A percentile compares a stretch with the other conserved stretches of the same genome.
phyloP scores from a whole-genome alignment of 2,329 filamentous ascomycete genomes.

The Zalaria obscura region DNA sequence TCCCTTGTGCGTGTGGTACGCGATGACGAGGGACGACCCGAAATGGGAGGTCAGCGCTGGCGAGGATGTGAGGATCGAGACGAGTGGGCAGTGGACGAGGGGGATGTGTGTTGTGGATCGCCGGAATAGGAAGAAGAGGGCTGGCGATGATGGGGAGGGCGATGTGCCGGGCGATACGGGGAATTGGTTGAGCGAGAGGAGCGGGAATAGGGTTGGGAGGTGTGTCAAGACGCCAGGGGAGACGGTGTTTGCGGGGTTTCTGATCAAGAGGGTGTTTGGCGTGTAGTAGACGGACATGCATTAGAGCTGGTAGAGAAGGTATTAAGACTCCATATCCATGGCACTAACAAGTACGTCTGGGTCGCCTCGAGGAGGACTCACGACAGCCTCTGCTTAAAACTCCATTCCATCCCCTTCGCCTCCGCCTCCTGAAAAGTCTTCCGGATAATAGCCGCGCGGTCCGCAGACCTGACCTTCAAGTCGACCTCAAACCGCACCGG shows the following conservation, averaged over 20 bases:
- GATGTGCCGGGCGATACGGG: constrained; percentile 54
- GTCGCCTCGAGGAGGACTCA: no score
- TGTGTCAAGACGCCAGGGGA: constrained; percentile 57
- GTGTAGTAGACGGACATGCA: background rate
- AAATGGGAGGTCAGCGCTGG: constrained; percentile 23
- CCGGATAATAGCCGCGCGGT: background rate
- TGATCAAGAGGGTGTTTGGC: constrained; percentile 14
- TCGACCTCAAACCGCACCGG: background rate
- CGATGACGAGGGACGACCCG: constrained; percentile 7
- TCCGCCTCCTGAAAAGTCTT: background rate
- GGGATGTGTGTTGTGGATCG: constrained; percentile 82
- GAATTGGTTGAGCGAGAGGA: constrained; percentile 58
- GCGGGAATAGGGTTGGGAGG: constrained; percentile 69
- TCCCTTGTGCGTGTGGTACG: constrained; percentile 24
- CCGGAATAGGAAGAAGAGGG: constrained; percentile 42
- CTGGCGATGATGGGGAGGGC: constrained; percentile 30
- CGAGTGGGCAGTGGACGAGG: constrained; percentile 82
- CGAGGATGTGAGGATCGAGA: constrained; percentile 84
- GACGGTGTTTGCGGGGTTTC: constrained; percentile 25
- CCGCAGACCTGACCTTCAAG: background rate
- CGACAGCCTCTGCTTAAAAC: background rate
- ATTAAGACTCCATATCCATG: no score
- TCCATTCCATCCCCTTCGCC: background rate
- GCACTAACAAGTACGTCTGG: no score
- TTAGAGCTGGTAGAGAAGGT: background rate